These are phyloP conservation scores for Eutypa lata DNA, from an alignment of 2,329 filamentous ascomycete genomes.

Conservation along the genomic window DNA sequence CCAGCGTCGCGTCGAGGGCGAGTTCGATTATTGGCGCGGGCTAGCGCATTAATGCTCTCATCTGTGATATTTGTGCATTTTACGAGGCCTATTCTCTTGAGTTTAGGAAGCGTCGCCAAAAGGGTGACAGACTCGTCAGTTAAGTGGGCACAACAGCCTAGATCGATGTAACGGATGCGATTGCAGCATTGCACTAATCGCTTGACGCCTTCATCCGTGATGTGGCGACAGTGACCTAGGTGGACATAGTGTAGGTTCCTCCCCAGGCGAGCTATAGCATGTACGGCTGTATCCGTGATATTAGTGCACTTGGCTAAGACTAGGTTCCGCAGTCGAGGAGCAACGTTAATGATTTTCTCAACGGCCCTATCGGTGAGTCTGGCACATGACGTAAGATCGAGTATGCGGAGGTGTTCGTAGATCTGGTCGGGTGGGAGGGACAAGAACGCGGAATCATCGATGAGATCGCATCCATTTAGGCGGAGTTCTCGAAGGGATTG, in stretches of 20 bases:
- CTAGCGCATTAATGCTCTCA: slow-evolving; percentile 79
- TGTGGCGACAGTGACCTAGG: slow-evolving; percentile 85
- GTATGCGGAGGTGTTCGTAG: slow-evolving; percentile 86
- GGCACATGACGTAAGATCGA: slow-evolving; percentile 87
- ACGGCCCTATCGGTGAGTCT: slow-evolving; percentile 84
- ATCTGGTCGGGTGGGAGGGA: slow-evolving; percentile 64
- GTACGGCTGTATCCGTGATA: slow-evolving; percentile 84
- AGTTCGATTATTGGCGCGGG: slow-evolving; percentile 61
- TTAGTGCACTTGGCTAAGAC: slow-evolving; percentile 92
- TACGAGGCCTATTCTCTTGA: slow-evolving; percentile 91
- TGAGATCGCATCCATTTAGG: slow-evolving; percentile 77
- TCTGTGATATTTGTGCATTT: slow-evolving; percentile 93
- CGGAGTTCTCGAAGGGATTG: slow-evolving; percentile 86
- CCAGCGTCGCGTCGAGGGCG: slow-evolving; percentile 47
- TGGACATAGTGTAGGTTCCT: slow-evolving; percentile 98
- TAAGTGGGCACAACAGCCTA: slow-evolving; percentile 88
- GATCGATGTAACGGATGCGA: slow-evolving; percentile 92
- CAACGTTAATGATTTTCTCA: slow-evolving; percentile 79
- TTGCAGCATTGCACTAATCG: slow-evolving; percentile 83
- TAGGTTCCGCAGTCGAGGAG: slow-evolving; percentile 85
- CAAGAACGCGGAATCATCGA: slow-evolving; percentile 87
- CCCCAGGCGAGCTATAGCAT: slow-evolving; percentile 81
- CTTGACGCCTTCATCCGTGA: slow-evolving; percentile 86
- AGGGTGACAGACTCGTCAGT: slow-evolving; percentile 85
- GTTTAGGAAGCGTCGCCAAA: slow-evolving; percentile 82